Conservation (phyloP, 306 rosid species). For the Oemleria cerasiformis region DNA sequence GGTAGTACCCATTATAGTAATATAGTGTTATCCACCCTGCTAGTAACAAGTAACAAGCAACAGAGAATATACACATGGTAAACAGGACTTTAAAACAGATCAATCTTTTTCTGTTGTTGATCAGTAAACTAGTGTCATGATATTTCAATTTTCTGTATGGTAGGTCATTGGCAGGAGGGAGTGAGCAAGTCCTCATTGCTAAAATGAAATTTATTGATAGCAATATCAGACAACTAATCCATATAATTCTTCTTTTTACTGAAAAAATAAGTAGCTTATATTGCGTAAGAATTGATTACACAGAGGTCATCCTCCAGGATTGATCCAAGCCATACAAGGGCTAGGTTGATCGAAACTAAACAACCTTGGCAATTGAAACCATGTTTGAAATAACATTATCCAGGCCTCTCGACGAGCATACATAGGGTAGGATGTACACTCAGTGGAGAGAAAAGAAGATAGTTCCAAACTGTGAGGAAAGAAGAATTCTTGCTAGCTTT, state of each 20-base stretch:
- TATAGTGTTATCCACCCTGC: no score
- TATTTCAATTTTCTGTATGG: neutral
- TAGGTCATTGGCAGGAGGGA: neutral
- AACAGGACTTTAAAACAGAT: neutral
- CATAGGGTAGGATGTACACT: slow-evolving; percentile 3
- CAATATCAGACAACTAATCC: neutral
- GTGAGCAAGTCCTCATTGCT: neutral
- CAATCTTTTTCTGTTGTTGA: neutral
- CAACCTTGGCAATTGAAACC: neutral
- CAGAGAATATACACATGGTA: neutral
- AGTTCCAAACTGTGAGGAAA: neutral
- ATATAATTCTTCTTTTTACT: neutral
- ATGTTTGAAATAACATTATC: neutral
- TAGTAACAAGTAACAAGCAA: slow-evolving; percentile 1
- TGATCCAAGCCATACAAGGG: neutral
- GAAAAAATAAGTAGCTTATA: neutral
- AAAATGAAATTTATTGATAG: neutral
- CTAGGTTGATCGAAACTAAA: neutral
- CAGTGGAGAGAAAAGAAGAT: neutral
- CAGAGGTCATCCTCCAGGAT: neutral
- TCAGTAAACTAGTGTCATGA: neutral
- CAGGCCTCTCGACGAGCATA: neutral
- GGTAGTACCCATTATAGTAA: neutral
- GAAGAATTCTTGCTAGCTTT: no score
- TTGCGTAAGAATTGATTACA: slow-evolving; percentile 7